These are phyloP conservation scores for Lagenidium giganteum DNA, from an alignment of 352 stramenopile species.

Conservation along the genomic window DNA sequence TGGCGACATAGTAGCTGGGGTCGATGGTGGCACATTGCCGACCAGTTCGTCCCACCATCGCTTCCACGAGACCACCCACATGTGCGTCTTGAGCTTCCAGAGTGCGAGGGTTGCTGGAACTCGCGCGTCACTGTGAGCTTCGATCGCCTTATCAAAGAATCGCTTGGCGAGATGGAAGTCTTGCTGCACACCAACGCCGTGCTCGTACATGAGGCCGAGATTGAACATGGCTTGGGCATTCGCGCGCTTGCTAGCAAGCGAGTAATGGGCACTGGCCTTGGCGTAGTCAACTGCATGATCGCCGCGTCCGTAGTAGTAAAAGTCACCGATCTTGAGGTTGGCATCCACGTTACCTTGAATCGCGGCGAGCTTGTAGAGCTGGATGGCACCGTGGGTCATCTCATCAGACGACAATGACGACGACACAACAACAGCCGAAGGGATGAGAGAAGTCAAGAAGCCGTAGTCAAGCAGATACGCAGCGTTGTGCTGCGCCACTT, in stretches of 20 bases:
- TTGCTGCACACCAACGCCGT: slow-evolving; percentile 74
- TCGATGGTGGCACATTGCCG: slow-evolving; percentile 26
- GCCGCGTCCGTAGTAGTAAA: slow-evolving; percentile 87
- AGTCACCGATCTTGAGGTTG: slow-evolving; percentile 89
- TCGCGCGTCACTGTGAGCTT: slow-evolving; percentile 66
- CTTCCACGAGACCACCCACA: slow-evolving; percentile 44
- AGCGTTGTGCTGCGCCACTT: slow-evolving; percentile 91
- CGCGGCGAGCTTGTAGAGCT: slow-evolving; percentile 69
- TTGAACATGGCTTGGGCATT: slow-evolving; percentile 92
- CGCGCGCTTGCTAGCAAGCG: slow-evolving; percentile 71
- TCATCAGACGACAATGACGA: slow-evolving; percentile 22
- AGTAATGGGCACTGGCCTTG: slow-evolving; percentile 84
- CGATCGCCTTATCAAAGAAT: slow-evolving; percentile 82
- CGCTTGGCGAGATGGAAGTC: slow-evolving; percentile 91
- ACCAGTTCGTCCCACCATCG: slow-evolving; percentile 56
- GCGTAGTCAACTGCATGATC: slow-evolving; percentile 49
- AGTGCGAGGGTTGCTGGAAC: slow-evolving; percentile 80
- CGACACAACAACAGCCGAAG: slow-evolving; percentile 1
- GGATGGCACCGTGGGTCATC: slow-evolving; percentile 38
- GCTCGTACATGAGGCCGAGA: slow-evolving; percentile 85
- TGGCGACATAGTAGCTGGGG: slow-evolving; percentile 8
- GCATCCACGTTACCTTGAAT: slow-evolving; percentile 90
- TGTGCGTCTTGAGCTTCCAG: slow-evolving; percentile 73
- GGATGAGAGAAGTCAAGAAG: slow-evolving; percentile 37
- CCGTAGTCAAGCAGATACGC: slow-evolving; percentile 85